Base-by-base conservation (phyloP, 2,329 filamentous ascomycete genomes). In the Hypoxylon sp. region DNA sequence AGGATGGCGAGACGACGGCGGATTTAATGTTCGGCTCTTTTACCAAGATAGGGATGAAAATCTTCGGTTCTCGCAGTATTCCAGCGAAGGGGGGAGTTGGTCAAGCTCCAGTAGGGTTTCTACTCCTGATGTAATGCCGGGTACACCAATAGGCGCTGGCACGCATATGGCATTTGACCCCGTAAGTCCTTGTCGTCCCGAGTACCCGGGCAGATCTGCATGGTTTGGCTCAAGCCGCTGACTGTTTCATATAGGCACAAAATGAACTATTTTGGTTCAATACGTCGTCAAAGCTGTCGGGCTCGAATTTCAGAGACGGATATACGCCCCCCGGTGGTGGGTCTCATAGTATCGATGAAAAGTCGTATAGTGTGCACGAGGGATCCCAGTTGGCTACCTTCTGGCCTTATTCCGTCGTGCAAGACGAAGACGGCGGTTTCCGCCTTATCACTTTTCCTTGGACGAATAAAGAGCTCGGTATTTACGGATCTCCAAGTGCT, bases 51-150 rank as follows among this genome's bases (percentile, higher is more conserved):
- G 18, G 8, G 40, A 21, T 1, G 33, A 47, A 2, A 50, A 31
- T 24, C 46, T 46, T 18, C 38, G 46, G 26, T 55, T 49, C 13
- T 55, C 52, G 26, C 38, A 55, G 18, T 55, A 49, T 45, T 49
- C 46, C n/a, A 55, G 35, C 11, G 46, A 45, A 24, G 46, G 46
- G 26, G 45, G 38, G n/a, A 49, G 23, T 24, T 55, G 52, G 46
- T 49, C 52, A 17, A 49, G 38, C 46, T 49, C 52, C 13, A 55
- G 11, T 21, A 55, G 45, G 27, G 27, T 48, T 2, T 42, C 38
- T 2, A 6, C 52, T 11, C 5, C 24, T 5, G 38, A 23, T 15
- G 21, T 42, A 8, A 38, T 48, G 38, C 8, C 45, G 3, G 45
- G 52, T n/a, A 55, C 45, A 4, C 40, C 52, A 11, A 37, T 55